Evolutionary conservation across 306 rosid genomes (phyloP).

Genomic region (Pueraria montana): DNA sequence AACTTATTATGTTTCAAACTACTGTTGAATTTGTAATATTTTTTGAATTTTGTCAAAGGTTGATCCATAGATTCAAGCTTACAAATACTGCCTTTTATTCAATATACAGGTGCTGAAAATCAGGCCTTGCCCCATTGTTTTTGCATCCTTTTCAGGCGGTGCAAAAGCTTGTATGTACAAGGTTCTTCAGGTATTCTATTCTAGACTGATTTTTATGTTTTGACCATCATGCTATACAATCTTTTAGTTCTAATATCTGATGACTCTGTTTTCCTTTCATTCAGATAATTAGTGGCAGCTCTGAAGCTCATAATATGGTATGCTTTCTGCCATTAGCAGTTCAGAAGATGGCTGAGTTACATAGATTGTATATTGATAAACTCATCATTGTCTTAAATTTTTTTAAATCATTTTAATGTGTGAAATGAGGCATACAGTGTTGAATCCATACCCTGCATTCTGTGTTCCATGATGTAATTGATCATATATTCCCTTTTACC

Average conservation of each 20-base stretch:
- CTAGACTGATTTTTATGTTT: slow-evolving; percentile 17
- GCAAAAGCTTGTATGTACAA: slow-evolving; percentile 86
- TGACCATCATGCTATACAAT: slow-evolving; percentile 13
- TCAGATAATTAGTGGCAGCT: slow-evolving; percentile 81
- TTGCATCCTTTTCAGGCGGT: slow-evolving; percentile 95
- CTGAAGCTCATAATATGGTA: slow-evolving; percentile 78
- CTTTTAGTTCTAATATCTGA: slow-evolving; percentile 30
- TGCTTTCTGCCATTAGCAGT: slow-evolving; percentile 45
- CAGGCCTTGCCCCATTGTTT: slow-evolving; percentile 85
- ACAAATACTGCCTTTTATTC: slow-evolving; percentile 34
- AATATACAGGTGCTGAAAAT: slow-evolving; percentile 74
- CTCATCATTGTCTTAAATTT: slow-evolving; percentile 8
- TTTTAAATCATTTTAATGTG: slow-evolving; percentile 33
- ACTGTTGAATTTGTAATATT: background rate
- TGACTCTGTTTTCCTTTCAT: slow-evolving; percentile 45
- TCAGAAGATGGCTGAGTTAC: slow-evolving; percentile 27
- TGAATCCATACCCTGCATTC: slow-evolving; percentile 8
- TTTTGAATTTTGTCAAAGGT: slow-evolving; percentile 16
- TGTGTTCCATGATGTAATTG: slow-evolving; percentile 6
- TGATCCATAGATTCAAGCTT: slow-evolving; percentile 1
- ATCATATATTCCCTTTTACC: slow-evolving; percentile 32
- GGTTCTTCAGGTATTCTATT: slow-evolving; percentile 83
- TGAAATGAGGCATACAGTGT: background rate
- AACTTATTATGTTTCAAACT: background rate
- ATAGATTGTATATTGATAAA: slow-evolving; percentile 34